Evolutionary conservation across 1,284 basidiomycete species (phyloP), one percentile per base, ranked within the genome.

Genomic region (Boletus holoroseus): DNA sequence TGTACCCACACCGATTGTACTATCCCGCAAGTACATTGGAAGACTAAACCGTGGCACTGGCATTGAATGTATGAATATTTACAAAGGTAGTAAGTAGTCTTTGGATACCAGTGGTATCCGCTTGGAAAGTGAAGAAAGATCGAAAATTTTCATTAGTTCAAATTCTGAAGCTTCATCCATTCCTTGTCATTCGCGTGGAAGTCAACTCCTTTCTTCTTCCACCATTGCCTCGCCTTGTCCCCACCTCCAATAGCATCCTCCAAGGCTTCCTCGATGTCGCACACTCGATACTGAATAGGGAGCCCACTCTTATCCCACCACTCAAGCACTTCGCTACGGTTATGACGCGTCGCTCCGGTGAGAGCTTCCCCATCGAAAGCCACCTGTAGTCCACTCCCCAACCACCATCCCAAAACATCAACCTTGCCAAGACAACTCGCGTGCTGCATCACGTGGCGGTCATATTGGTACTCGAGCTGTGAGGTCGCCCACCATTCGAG

Each of bases 401-500:
- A 64, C 90, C 89, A 91, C 89, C 89, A 92, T 58, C 88, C 73
- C 54, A 92, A 68, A 15, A 90, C 84, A 34, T 86, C 82, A 7
- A 90, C 78, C 68, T 82, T 85, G n/a, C 88, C 87, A 52, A 83
- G 77, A 67, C 82, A 85, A 55, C 83, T 86, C 2, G 88, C 84
- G 57, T 86, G 81, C 51, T 85, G 80, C 58, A 91, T 71, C 18
- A 85, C 85, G 55, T 83, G 77, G 38, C 79, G 77, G 61, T 89
- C 87, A 64, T 89, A 88, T 58, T 86, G 86, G 57, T 79, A 78
- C 45, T 86, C 84, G 28, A 89, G 73, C 50, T 82, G 79, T 2
- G 85, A 88, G 7, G 78, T 75, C 6, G 82, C 78, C 89, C 89
- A 91, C 88, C 89, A 91, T 62, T 86, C 83, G 35, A 91, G 77